Conservation (phyloP, 2,329 filamentous ascomycete species). For the Alternaria arborescens region DNA sequence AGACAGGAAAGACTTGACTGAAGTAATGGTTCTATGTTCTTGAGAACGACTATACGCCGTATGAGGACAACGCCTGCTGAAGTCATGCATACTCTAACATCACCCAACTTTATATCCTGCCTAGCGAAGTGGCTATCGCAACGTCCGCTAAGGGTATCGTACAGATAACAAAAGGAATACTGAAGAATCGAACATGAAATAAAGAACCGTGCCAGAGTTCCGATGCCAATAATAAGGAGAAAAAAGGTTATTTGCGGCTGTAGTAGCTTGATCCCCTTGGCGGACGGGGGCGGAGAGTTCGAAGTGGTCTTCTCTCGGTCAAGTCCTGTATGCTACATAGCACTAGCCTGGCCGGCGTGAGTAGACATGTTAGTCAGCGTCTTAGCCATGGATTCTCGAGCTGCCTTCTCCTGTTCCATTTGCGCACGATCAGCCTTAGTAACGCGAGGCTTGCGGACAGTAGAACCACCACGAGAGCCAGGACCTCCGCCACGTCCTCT, state of each 20-base stretch:
- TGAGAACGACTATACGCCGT: neutral
- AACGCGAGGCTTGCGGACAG: constrained; percentile 81
- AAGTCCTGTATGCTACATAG: constrained; percentile 13
- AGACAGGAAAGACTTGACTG: neutral
- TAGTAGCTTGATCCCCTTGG: neutral
- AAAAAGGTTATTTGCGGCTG: neutral
- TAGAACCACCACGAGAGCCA: constrained; percentile 77
- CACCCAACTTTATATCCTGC: constrained; percentile 12
- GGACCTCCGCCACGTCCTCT: constrained; percentile 64
- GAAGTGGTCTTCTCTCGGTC: neutral
- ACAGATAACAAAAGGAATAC: constrained; percentile 23
- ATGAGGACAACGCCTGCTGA: neutral
- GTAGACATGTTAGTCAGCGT: constrained; percentile 37
- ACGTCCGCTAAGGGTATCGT: constrained; percentile 24
- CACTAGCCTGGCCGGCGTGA: constrained; percentile 22
- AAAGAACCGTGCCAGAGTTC: neutral
- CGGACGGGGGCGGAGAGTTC: neutral
- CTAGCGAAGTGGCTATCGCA: constrained; percentile 6
- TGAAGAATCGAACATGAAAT: constrained; percentile 7
- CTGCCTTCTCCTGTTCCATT: constrained; percentile 81
- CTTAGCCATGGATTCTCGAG: constrained; percentile 67
- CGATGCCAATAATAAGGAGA: neutral
- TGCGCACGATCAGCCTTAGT: constrained; percentile 86
- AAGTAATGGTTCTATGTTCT: constrained; percentile 11
- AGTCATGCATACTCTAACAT: constrained; percentile 8